phyloP scores from a whole-genome alignment of 768 basidiomycete genomes.

The Trametes sanguinea region DNA sequence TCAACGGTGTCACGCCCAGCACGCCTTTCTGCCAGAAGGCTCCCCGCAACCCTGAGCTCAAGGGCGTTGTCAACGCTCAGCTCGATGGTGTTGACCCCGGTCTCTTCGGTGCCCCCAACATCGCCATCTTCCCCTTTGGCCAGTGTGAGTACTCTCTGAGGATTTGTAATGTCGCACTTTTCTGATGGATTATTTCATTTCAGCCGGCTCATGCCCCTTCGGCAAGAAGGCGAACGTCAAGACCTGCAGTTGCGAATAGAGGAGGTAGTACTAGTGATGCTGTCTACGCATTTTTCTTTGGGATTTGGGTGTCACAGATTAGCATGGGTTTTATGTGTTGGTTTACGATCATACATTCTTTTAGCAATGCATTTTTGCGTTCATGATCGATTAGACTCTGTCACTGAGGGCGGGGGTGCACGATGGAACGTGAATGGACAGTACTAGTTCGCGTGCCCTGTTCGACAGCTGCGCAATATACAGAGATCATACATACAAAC shows the following conservation, averaged over 20 bases:
- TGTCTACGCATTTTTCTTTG: not conserved
- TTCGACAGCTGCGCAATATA: no score
- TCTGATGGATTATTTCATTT: not conserved
- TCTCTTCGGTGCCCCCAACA: constrained; percentile 52
- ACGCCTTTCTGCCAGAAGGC: constrained; percentile 57
- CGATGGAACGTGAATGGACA: no score
- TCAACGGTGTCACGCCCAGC: constrained; percentile 46
- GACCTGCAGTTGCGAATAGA: constrained; percentile 40
- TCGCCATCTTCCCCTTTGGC: constrained; percentile 49
- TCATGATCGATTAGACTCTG: no score
- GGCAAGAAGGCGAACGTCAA: constrained; percentile 43
- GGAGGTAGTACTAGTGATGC: not conserved
- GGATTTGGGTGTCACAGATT: not conserved
- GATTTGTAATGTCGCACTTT: not conserved
- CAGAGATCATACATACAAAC: no score
- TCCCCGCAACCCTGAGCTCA: constrained; percentile 50
- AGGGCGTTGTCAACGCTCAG: constrained; percentile 45
- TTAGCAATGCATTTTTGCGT: not conserved
- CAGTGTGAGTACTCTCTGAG: constrained; percentile 31
- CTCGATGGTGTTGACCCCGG: constrained; percentile 52
- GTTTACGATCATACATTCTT: not conserved
- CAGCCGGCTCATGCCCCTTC: constrained; percentile 49
- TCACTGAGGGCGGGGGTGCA: no score
- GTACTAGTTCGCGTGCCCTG: no score
- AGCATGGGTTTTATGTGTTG: not conserved